Conservation (phyloP, 2,329 filamentous ascomycete genomes). For the Aspergillus flavus region DNA sequence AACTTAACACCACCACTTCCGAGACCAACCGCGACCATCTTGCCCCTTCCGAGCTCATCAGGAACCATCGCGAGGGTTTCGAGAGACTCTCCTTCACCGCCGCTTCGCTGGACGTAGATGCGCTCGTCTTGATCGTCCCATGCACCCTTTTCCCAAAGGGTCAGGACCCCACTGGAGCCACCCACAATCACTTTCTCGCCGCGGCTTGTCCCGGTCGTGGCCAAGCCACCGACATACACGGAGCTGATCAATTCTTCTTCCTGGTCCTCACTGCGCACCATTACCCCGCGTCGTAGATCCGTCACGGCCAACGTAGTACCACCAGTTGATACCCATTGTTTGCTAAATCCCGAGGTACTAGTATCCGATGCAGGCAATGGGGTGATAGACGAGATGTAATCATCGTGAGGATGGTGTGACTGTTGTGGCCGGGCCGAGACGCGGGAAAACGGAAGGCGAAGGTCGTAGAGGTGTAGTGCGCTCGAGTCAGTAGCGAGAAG, state of each 20-base stretch:
- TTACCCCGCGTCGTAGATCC: constrained; percentile 80
- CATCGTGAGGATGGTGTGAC: constrained; percentile 83
- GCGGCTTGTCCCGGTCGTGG: constrained; percentile 66
- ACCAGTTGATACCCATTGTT: constrained; percentile 93
- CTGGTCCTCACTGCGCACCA: constrained; percentile 90
- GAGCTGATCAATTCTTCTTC: constrained; percentile 90
- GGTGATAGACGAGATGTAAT: constrained; percentile 88
- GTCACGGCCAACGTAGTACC: constrained; percentile 89
- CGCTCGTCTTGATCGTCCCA: constrained; percentile 96
- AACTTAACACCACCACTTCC: constrained; percentile 80
- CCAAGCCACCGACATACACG: constrained; percentile 74
- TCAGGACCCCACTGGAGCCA: constrained; percentile 78
- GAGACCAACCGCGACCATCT: constrained; percentile 74
- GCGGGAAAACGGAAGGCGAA: constrained; percentile 62
- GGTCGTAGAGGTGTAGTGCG: constrained; percentile 83
- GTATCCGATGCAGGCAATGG: constrained; percentile 77
- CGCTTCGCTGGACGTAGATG: constrained; percentile 69
- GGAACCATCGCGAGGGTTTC: constrained; percentile 77
- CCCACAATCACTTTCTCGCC: constrained; percentile 77
- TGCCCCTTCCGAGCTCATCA: constrained; percentile 64
- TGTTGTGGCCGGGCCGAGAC: constrained; percentile 69
- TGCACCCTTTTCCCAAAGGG: constrained; percentile 88
- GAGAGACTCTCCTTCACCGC: constrained; percentile 72
- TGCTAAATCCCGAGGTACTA: constrained; percentile 85
- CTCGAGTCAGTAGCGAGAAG: constrained; percentile 90